Base-by-base conservation (phyloP, 2,329 filamentous ascomycete species). In the Phoma sp. region DNA sequence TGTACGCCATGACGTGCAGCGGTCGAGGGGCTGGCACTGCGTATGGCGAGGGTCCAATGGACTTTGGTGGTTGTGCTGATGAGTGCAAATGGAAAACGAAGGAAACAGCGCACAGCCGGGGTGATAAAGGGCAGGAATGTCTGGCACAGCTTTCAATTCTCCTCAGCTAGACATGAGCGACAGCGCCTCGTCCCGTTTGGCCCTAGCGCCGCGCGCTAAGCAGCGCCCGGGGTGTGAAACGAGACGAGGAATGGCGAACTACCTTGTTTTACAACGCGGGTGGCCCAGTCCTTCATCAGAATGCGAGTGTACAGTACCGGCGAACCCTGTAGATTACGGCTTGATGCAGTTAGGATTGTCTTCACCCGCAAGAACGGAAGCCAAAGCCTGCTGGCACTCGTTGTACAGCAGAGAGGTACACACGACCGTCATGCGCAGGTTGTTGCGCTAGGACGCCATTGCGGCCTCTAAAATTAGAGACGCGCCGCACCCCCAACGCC, bases 1-100 rank as follows among this genome's bases (percentile, higher is more conserved):
- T 73, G 72, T 74, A 73, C 48, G 72, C 72, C 73, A 75, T 75
- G 67, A 59, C 58, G 67, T 68, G 65, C 69, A 62, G 67, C 63
- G 61, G 54, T 62, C 61, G 55, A 58, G 61, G 57, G 59, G 57
- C 62, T 54, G 60, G 62, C 53, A 56, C 60, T 45, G 50, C 52
- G 53, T 57, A 56, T 59, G 64, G 56, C 51, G 53, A 42, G 45
- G 52, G 53, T 54, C 38, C 53, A 55, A 23, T 14, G 28, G 51
- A 54, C 45, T 34, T 21, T 47, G 32, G 51, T 42, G 49, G 57
- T 54, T 43, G 51, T 55, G 60, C 48, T 51, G 56, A 43, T 58
- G 62, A 45, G 49, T 39, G 49, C 42, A 51, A 55, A 57, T 61
- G 62, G 21, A 55, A 52, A 56, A 56, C 47, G 46, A 57, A 57